Base-by-base conservation (phyloP, 371 early-diverging fungal species). In the Sporodiniella umbellata region DNA sequence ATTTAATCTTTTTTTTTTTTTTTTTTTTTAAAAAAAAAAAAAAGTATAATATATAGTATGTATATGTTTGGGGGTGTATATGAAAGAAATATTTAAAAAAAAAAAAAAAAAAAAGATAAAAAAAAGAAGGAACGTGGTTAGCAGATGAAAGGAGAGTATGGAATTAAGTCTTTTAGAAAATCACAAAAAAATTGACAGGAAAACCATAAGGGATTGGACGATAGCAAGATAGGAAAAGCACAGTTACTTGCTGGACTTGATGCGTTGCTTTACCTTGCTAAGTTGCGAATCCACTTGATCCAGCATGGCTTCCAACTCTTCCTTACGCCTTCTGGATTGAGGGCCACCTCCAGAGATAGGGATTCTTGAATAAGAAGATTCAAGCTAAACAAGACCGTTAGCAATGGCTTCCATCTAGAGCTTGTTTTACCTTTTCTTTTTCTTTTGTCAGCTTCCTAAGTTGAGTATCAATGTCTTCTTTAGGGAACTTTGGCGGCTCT, bases 291-390 rank as follows among this genome's bases (percentile, higher is more conserved):
- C 81, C 1, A 77, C 73, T 37, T 76, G 60, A 49, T 78, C 79
- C 60, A 81, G 55, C 56, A 68, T 67, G 19, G 70, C 69, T 53
- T 81, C 81, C 21, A 81, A 39, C 46, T 75, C 69, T 57, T 79
- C 81, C 23, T 67, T 68, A 54, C 78, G 75, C 43, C 64, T 50
- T 18, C 81, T 66, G 33, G 73, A 62, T 54, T 68, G 66, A 7
- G 70, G 70, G 8, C 78, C 76, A 11, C 76, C 78, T 7, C 78
- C 81, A 1, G 66, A 58, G 19, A 75, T 60, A 7, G 81, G 81
- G 4, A 81, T 73, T 54, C 78, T 77, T 22, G 69, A 66, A 53
- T 79, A 64, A 37, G 62, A 63, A 8, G 78, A 73, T 58, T 76
- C 72, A 22, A 81, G 66, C 78, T 73, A n/a, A n/a, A n/a, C n/a